Evolutionary conservation across 2,329 filamentous ascomycete species (phyloP).

Genomic region (Trichophyton mentagrophytes): DNA sequence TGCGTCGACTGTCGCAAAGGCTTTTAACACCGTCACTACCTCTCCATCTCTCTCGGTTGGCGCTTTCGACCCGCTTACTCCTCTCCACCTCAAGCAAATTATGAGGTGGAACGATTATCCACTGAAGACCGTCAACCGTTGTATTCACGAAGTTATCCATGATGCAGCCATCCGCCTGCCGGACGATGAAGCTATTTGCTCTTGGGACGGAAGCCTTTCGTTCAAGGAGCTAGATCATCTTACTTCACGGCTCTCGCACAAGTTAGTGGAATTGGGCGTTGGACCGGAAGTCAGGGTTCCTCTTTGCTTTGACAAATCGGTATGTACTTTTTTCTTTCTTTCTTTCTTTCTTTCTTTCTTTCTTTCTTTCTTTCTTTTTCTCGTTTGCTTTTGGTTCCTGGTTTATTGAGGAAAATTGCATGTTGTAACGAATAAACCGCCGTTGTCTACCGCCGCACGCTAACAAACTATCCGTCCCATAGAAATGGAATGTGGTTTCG

Average conservation of each 20-base stretch:
- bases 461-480: not conserved
- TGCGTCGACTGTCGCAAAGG: conserved; percentile 41
- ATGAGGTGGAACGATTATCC: conserved; percentile 40
- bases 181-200: conserved; percentile 14
- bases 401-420: not conserved
- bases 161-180: conserved; percentile 25
- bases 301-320: conserved; percentile 33
- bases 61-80: conserved; percentile 42
- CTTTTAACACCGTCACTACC: conserved; percentile 37
- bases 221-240: conserved; percentile 27
- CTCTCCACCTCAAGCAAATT: conserved; percentile 44
- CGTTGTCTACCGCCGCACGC: not conserved
- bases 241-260: conserved; percentile 25
- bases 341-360: not conserved
- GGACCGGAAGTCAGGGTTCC: conserved; percentile 26
- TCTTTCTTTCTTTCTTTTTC: no score
- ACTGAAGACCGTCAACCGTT: conserved; percentile 27
- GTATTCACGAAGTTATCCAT: conserved; percentile 28
- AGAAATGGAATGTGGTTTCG: conserved; percentile 33
- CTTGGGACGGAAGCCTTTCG: conserved; percentile 25
- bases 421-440: not conserved
- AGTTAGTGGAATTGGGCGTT: conserved; percentile 25
- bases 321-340: conserved; percentile 13
- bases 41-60: conserved; percentile 32
- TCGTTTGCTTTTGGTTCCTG: no score